phyloP scores from a whole-genome alignment of 306 rosid species.

The Sophora flavescens region DNA sequence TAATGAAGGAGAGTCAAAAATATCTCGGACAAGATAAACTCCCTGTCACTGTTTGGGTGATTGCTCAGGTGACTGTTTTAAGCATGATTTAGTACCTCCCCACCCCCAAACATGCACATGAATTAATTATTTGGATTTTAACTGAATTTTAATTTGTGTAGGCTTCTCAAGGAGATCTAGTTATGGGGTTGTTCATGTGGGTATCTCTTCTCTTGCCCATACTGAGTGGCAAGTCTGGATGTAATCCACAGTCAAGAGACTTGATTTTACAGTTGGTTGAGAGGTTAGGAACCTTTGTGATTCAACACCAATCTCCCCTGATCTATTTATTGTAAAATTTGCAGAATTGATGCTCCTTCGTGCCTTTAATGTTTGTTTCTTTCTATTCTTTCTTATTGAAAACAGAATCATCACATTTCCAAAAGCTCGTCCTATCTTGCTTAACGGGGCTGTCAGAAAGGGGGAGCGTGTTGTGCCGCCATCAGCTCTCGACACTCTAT shows the following conservation, averaged over 20 bases:
- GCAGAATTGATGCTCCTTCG: conserved; percentile 3
- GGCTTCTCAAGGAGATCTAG: conserved; percentile 60
- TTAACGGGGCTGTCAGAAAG: conserved; percentile 61
- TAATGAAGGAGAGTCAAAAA: conserved; percentile 50
- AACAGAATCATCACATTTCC: conserved; percentile 55
- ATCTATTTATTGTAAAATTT: conserved; percentile 14
- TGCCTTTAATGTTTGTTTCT: conserved; percentile 1
- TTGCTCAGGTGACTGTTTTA: conserved; percentile 56
- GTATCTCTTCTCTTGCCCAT: conserved; percentile 56
- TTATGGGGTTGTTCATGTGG: conserved; percentile 57
- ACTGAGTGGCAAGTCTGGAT: conserved; percentile 56
- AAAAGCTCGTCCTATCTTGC: conserved; percentile 56
- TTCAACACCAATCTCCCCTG: conserved; percentile 18
- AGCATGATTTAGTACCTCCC: conserved; percentile 16
- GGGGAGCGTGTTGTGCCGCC: conserved; percentile 65
- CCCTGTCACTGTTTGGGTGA: conserved; percentile 55
- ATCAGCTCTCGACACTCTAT: conserved; percentile 52
- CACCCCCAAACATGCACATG: background rate
- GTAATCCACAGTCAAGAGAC: conserved; percentile 60
- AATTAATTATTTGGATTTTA: conserved; percentile 31
- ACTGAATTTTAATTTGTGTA: conserved; percentile 37
- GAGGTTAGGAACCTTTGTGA: conserved; percentile 50
- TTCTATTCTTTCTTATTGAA: conserved; percentile 11
- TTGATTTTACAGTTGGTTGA: conserved; percentile 59
- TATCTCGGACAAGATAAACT: conserved; percentile 59